These are phyloP conservation scores for Lactarius deliciosus DNA, from an alignment of 768 basidiomycete species.

Conservation along the genomic window DNA sequence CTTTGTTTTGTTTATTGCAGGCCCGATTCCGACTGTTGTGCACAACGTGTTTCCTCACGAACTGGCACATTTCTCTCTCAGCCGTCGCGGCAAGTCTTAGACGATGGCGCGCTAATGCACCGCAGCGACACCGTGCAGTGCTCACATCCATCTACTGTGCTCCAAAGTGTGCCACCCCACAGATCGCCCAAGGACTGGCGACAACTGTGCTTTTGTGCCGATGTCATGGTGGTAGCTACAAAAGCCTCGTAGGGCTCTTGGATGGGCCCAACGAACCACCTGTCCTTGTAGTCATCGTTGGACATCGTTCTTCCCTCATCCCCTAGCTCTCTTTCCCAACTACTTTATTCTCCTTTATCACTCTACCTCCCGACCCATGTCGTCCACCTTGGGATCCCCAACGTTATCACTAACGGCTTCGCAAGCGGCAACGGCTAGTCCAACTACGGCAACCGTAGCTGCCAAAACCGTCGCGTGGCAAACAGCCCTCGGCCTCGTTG, in stretches of 20 bases:
- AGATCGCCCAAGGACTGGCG: neutral
- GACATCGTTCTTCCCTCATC: neutral
- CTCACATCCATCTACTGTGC: neutral
- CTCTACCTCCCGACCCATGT: neutral
- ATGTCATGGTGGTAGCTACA: neutral
- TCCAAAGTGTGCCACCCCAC: neutral
- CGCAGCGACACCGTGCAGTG: neutral
- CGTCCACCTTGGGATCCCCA: neutral
- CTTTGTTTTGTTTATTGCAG: neutral
- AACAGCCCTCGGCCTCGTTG: conserved; percentile 16
- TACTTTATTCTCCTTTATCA: neutral
- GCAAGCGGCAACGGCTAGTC: neutral
- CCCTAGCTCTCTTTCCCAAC: neutral
- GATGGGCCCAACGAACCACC: neutral
- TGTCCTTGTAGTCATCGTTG: neutral
- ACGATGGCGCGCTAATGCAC: neutral
- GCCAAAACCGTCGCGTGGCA: conserved; percentile 11
- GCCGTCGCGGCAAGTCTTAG: neutral
- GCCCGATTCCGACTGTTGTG: neutral
- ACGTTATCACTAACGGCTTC: neutral
- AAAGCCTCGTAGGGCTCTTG: neutral
- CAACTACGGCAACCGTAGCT: neutral
- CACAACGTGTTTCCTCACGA: neutral
- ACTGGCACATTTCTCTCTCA: neutral
- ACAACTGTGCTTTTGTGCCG: neutral